These are phyloP conservation scores for Suillus weaverae DNA, from an alignment of 768 basidiomycete genomes.

Conservation along the genomic window DNA sequence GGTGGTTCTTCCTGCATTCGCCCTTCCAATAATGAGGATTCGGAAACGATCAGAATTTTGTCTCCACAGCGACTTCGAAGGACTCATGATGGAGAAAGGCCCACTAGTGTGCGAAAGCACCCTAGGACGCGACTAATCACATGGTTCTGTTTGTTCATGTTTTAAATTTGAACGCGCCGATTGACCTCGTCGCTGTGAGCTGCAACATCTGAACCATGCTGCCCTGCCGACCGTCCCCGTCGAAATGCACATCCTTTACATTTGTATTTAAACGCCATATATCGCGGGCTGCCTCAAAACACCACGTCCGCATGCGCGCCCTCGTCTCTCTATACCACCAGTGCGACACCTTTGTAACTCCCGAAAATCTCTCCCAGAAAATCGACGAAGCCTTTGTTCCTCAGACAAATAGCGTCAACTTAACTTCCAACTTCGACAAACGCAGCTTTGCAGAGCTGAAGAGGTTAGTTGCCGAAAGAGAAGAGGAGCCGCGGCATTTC, in stretches of 20 bases:
- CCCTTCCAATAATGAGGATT: not conserved
- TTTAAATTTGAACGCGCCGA: not conserved
- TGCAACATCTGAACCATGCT: not conserved
- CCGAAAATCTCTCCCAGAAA: conserved; percentile 59
- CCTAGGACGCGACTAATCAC: too few species aligned
- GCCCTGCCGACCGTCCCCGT: not conserved
- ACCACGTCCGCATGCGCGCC: conserved; percentile 55
- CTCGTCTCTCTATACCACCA: conserved; percentile 81
- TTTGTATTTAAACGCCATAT: not conserved
- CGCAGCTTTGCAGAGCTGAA: conserved; percentile 15
- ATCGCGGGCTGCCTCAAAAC: conserved; percentile 9
- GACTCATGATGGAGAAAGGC: too few species aligned
- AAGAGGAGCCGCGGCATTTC: conserved; percentile 17
- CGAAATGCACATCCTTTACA: not conserved
- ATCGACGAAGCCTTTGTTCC: conserved; percentile 64
- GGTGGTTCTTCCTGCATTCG: not conserved
- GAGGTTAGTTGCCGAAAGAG: not conserved
- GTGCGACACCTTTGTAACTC: conserved; percentile 66
- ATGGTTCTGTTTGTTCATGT: too few species aligned
- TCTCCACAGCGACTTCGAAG: too few species aligned
- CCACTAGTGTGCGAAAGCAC: too few species aligned
- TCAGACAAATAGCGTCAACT: not conserved
- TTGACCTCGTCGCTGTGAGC: not conserved
- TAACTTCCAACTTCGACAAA: not conserved
- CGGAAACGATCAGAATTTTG: too few species aligned